Percentiles rank a stretch among this genome's conserved stretches.
Evolutionary conservation across 495 filamentous ascomycete species (phyloP).

Genomic region (Aspergillus conjunctus): DNA sequence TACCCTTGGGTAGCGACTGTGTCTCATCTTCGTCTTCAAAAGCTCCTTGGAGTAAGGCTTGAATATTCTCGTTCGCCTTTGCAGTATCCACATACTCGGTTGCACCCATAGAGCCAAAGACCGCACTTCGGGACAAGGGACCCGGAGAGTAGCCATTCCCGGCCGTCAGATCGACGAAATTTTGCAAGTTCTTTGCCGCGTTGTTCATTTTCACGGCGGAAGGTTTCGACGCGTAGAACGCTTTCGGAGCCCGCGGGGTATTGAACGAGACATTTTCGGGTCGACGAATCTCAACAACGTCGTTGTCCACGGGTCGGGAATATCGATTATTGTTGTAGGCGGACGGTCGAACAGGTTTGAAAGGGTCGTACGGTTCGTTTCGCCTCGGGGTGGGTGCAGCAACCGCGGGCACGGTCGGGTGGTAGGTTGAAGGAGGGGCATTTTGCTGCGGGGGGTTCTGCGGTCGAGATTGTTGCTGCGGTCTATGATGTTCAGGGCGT

Average conservation of each 20-base stretch:
- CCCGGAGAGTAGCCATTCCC: slow-evolving; percentile 32
- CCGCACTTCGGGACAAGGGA: slow-evolving; percentile 28
- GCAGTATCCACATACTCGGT: slow-evolving; percentile 72
- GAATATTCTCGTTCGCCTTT: slow-evolving; percentile 82
- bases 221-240: slow-evolving; percentile 48
- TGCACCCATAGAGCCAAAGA: slow-evolving; percentile 54
- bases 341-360: slow-evolving; percentile 46
- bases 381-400: slow-evolving; percentile 30
- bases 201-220: slow-evolving; percentile 36
- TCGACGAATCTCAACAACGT: slow-evolving; percentile 48
- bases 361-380: slow-evolving; percentile 42
- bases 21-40: slow-evolving; percentile 81
- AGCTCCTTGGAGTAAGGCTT: slow-evolving; percentile 82
- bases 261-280: slow-evolving; percentile 46
- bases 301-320: slow-evolving; percentile 29
- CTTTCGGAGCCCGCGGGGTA: slow-evolving; percentile 41
- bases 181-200: slow-evolving; percentile 41
- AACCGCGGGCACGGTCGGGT: slow-evolving; percentile 24
- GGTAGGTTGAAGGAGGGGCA: slow-evolving; percentile 22
- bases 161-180: slow-evolving; percentile 49
- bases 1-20: slow-evolving; percentile 53
- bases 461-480: slow-evolving; percentile 23
- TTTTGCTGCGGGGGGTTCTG: slow-evolving; percentile 25
- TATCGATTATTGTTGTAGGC: slow-evolving; percentile 38
- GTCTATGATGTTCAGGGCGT: slow-evolving; percentile 53